Percentiles rank a stretch among this genome's conserved stretches.
These are phyloP conservation scores for Aegilops umbellulata DNA, from an alignment of 176 grass and related monocot genomes.

Conservation along the genomic window DNA sequence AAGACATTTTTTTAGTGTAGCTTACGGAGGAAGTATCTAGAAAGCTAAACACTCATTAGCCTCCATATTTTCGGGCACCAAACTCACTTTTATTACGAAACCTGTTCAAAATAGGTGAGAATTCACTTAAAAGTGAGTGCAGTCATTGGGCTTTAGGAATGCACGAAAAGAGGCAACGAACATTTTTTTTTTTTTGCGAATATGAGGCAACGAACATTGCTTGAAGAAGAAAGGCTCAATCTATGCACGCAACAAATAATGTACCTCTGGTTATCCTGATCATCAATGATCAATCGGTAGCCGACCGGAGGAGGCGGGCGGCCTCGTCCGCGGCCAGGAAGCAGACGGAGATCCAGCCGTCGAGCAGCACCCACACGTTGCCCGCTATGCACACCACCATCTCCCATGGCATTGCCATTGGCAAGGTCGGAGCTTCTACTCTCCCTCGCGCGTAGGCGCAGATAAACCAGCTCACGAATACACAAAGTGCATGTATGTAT, in stretches of 20 bases:
- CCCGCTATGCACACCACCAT: conserved; percentile 15
- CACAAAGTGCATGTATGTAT: not conserved
- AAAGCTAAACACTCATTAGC: too few relatives aligned
- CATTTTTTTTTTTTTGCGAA: too few relatives aligned
- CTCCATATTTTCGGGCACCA: too few relatives aligned
- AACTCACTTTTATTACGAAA: not conserved
- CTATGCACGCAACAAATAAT: not conserved
- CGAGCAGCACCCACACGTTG: conserved; percentile 39
- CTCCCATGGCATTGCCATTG: conserved; percentile 38
- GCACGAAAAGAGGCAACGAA: too few relatives aligned
- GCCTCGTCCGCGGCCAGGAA: conserved; percentile 44
- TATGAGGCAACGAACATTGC: too few relatives aligned
- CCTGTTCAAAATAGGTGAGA: not conserved
- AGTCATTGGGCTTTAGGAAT: not conserved
- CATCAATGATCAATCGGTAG: not conserved
- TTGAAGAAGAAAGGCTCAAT: not conserved
- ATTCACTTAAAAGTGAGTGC: not conserved
- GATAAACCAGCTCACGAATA: not conserved
- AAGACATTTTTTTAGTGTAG: too few relatives aligned
- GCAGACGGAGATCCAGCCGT: conserved; percentile 36
- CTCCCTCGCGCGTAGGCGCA: not conserved
- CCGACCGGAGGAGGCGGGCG: conserved; percentile 24
- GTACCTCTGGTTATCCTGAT: not conserved
- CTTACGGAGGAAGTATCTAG: too few relatives aligned
- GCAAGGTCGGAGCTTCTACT: not conserved